Base-by-base conservation (phyloP, 2,329 filamentous ascomycete genomes). In the Hypoxylon sp. region DNA sequence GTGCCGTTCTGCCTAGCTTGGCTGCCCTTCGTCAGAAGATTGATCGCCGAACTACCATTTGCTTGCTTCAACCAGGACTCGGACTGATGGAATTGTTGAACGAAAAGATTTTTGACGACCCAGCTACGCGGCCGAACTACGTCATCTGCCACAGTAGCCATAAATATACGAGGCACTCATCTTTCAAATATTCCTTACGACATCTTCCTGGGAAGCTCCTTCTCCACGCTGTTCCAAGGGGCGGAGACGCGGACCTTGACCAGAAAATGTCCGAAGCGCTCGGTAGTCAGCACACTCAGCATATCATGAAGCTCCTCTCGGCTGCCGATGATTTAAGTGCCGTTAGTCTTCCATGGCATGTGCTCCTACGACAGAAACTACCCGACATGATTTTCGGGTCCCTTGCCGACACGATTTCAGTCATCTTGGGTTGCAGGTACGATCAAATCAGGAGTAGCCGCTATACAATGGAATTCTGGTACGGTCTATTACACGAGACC, bases 81-180 rank as follows among this genome's bases (percentile, higher is more conserved):
- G 95, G 96, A 0, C 83, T 94, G 1, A 84, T 94, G n/a, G 94
- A 98, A 54, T 86, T 90, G 54, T 85, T 98, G 44, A 94, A 93
- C 74, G 80, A 85, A 35, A 79, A 86, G 10, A 79, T 97, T 30
- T 98, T 97, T 73, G 85, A 88, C 0, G 87, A 95, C 68, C 84
- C 87, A 0, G 78, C 81, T 0, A 83, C 82, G 0, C 86, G 92
- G 27, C 96, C 96, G 1, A 89, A 88, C 61, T 97, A 97, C 74
- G 85, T 98, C 65, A 78, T 94, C 30, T 93, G 92, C 7, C 85
- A 89, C 64, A 83, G 86, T 78, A 82, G 79, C n/a, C 82, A 87
- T 65, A 60, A 50, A n/a, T 30, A 78, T 3, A 17, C 17, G n/a
- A 74, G 62, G 20, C 55, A 74, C 17, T 56, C 61, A 1, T 33